These are phyloP conservation scores for Exophiala dermatitidis DNA, from an alignment of 2,329 filamentous ascomycete species.

Conservation along the genomic window DNA sequence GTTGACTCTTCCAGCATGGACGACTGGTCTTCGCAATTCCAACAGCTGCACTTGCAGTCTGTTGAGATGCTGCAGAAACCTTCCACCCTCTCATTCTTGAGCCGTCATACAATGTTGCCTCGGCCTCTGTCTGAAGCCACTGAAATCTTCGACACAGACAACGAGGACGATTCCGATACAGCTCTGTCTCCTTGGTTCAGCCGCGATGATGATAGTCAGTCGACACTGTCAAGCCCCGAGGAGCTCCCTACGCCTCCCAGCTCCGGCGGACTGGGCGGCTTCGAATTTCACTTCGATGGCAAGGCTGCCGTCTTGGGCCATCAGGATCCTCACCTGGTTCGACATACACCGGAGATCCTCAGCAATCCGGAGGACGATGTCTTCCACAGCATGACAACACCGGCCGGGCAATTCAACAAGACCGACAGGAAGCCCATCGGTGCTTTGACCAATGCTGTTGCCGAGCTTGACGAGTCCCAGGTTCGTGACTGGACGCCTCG, in stretches of 20 bases:
- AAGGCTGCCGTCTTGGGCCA: slow-evolving; percentile 54
- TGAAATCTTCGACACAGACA: slow-evolving; percentile 34
- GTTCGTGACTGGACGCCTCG: slow-evolving; percentile 31
- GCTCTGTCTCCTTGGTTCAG: slow-evolving; percentile 21
- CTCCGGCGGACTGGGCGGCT: slow-evolving; percentile 55
- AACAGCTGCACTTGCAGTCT: slow-evolving; percentile 9
- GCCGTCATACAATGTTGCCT: slow-evolving; percentile 15
- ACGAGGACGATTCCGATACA: slow-evolving; percentile 31
- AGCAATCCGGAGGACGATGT: slow-evolving; percentile 17
- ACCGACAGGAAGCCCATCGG: slow-evolving; percentile 15
- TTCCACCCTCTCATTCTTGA: slow-evolving; percentile 21
- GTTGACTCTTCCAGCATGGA: slow-evolving; percentile 13
- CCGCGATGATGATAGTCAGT: slow-evolving; percentile 56
- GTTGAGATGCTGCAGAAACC: slow-evolving; percentile 24
- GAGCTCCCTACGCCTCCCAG: slow-evolving; percentile 75
- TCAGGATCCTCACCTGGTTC: slow-evolving; percentile 78
- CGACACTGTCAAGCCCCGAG: slow-evolving; percentile 79
- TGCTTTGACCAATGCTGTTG: slow-evolving; percentile 28
- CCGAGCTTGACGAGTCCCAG: slow-evolving; percentile 29
- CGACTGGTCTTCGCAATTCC: slow-evolving; percentile 15
- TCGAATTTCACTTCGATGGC: slow-evolving; percentile 53
- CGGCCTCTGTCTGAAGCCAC: slow-evolving; percentile 32
- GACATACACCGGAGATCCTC: slow-evolving; percentile 42
- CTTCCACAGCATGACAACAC: slow-evolving; percentile 21
- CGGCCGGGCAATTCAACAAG: slow-evolving; percentile 1